phyloP scores from a whole-genome alignment of 1,284 basidiomycete genomes.

The Serendipita sp. region DNA sequence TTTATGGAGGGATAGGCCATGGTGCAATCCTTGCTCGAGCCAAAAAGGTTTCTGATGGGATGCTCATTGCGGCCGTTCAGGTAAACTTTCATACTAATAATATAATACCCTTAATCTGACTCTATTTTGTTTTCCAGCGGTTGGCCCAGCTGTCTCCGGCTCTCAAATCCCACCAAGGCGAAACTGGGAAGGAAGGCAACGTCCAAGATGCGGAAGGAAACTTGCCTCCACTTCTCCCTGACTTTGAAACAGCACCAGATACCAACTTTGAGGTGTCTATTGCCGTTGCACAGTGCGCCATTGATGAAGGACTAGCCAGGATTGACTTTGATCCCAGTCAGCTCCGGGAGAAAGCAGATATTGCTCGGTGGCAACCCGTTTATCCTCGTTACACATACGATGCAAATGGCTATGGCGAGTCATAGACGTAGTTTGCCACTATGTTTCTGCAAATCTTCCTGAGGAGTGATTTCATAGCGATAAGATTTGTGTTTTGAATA shows the following conservation, averaged over 20 bases:
- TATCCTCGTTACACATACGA: constrained; percentile 49
- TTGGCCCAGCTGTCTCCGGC: constrained; percentile 69
- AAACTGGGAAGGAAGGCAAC: not conserved
- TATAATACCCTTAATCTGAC: too few relatives aligned
- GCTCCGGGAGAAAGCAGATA: constrained; percentile 36
- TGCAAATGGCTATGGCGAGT: not conserved
- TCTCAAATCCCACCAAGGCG: constrained; percentile 43
- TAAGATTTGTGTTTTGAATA: too few relatives aligned
- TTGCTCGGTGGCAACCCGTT: constrained; percentile 43
- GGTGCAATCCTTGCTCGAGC: constrained; percentile 54
- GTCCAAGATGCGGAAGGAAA: constrained; percentile 3
- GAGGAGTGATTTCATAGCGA: too few relatives aligned
- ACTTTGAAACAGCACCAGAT: constrained; percentile 49
- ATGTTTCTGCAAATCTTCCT: too few relatives aligned
- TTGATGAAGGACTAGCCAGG: constrained; percentile 52
- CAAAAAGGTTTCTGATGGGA: constrained; percentile 49
- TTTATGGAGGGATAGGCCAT: constrained; percentile 69
- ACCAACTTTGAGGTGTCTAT: constrained; percentile 69
- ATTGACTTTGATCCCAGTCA: constrained; percentile 30
- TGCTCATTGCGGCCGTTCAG: constrained; percentile 62
- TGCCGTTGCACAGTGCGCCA: constrained; percentile 62
- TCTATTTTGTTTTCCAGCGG: constrained; percentile 21
- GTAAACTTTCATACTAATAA: too few relatives aligned
- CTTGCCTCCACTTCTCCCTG: constrained; percentile 42
- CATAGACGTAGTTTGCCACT: not conserved